These are phyloP conservation scores for Penicillium sp. DNA, from an alignment of 2,329 filamentous ascomycete species.

Conservation along the genomic window DNA sequence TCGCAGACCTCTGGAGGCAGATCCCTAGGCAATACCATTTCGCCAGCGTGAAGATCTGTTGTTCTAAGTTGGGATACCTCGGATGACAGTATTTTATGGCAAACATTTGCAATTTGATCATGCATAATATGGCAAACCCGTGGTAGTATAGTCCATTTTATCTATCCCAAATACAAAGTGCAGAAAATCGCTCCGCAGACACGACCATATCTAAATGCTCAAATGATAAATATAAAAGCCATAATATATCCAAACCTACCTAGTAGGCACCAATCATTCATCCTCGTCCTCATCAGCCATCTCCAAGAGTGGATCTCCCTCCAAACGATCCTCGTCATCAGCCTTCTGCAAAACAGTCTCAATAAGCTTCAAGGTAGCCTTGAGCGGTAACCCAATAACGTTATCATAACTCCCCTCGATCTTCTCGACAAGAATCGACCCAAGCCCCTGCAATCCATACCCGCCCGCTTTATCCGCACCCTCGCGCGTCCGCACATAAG, in stretches of 20 bases:
- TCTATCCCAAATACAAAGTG: conserved; percentile 10
- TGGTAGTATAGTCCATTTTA: conserved; percentile 8
- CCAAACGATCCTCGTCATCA: conserved; percentile 60
- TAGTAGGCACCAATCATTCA: background rate
- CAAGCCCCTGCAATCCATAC: conserved; percentile 89
- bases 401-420: conserved; percentile 92
- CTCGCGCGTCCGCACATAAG: conserved; percentile 71
- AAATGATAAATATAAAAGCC: background rate
- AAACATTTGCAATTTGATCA: no score
- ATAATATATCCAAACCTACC: background rate
- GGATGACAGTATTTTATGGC: no score
- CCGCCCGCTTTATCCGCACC: conserved; percentile 95
- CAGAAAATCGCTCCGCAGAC: background rate
- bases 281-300: conserved; percentile 37
- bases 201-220: background rate
- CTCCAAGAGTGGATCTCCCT: conserved; percentile 43
- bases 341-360: conserved; percentile 83
- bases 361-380: conserved; percentile 74
- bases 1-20: no score
- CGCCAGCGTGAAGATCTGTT: no score
- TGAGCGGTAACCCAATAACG: conserved; percentile 84
- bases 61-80: no score
- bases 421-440: conserved; percentile 80
- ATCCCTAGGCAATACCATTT: no score
- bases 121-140: background rate